Evolutionary conservation across 2,329 filamentous ascomycete genomes (phyloP), one percentile per base, ranked within the genome.

Genomic region (Trichoderma sp.): DNA sequence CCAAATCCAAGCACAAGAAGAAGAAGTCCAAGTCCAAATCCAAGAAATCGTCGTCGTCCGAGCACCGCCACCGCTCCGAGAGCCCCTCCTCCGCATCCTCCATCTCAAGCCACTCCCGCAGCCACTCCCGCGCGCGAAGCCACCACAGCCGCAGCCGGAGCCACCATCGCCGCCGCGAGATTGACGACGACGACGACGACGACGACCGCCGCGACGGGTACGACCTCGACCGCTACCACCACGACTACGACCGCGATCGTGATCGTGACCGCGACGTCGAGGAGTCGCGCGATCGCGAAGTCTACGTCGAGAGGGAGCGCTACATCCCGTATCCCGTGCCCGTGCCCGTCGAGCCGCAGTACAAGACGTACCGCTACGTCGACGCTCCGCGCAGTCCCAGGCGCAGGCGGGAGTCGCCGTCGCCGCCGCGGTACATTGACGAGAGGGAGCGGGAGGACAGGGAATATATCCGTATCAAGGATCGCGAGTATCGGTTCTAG

Each of bases 301-400:
- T 83, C 57, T 78, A 82, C 71, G 79, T 85, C 67, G 82, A 85
- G 74, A 78, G 83, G 28, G 83, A 86, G 71, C 77, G 78, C 59
- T 69, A 81, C 55, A 75, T 84, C 17, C 76, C 76, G 10, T 71
- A 77, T 50, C 78, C 76, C 7, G 76, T 81, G 2, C 80, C 78
- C 19, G 77, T 80, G 6, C 78, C 77, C 0, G 77, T 79, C 19
- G 77, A 76, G 69, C 76, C 76, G 43, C 70, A 73, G 66, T 80
- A 80, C 67, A 82, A 83, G 44, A 82, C 81, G 34, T 85, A 77
- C 70, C 81, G 83, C 7, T 85, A 85, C 69, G 78, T 85, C 56
- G 82, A 85, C 65, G 81, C 80, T 0, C 79, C 82, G 28, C 59
- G 59, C 19, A 63, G 59, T 41, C 59, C 59, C 19, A 75, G 79